Percentiles rank a stretch among this genome's conserved stretches.
Conservation (phyloP, 129 eudicot species). For the Tagetes erecta region DNA sequence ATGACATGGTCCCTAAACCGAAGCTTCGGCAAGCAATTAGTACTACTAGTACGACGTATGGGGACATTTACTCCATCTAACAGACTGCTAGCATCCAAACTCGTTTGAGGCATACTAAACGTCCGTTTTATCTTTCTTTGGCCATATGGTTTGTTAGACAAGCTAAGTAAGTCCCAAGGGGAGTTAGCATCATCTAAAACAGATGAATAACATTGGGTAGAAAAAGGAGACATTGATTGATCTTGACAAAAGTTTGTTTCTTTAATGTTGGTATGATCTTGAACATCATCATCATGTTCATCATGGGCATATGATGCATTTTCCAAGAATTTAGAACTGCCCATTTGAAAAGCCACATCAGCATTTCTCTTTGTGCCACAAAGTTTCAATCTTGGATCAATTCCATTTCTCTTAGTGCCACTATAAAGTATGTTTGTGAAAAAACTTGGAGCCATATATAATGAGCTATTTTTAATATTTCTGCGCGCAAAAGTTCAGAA, state of each 20-base stretch:
- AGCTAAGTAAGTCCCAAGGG: conserved; percentile 35
- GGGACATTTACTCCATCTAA: conserved; percentile 26
- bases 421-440: conserved; percentile 30
- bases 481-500: not conserved
- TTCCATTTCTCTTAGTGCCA: conserved; percentile 14
- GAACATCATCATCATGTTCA: conserved; percentile 8
- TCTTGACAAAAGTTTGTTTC: conserved; percentile 19
- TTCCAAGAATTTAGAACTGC: conserved; percentile 10
- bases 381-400: conserved; percentile 29
- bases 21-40: conserved; percentile 34
- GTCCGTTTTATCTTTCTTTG: conserved; percentile 52
- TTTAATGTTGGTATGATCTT: conserved; percentile 6
- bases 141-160: conserved; percentile 35
- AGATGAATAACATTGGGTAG: conserved; percentile 29
- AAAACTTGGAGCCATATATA: conserved; percentile 33
- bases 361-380: conserved; percentile 38
- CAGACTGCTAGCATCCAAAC: conserved; percentile 30
- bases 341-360: conserved; percentile 21
- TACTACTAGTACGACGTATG: conserved; percentile 33
- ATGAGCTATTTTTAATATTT: conserved; percentile 2
- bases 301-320: conserved; percentile 19
- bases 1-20: conserved; percentile 43
- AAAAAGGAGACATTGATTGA: conserved; percentile 23
- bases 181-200: conserved; percentile 29
- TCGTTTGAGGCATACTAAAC: conserved; percentile 40